phyloP scores from a whole-genome alignment of 306 rosid genomes.

The Casuarina glauca region DNA sequence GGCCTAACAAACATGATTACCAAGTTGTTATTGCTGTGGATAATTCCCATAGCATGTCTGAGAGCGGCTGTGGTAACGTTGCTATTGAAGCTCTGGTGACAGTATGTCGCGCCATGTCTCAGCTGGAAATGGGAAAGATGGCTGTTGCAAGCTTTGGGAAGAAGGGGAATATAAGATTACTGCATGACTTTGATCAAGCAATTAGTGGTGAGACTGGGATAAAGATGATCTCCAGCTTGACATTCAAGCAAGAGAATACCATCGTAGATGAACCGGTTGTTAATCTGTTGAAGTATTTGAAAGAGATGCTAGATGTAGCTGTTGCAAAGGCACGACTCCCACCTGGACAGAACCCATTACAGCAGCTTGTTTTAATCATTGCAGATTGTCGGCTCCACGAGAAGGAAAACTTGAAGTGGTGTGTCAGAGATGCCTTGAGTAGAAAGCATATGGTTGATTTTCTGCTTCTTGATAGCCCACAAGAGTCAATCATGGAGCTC shows the following conservation, averaged over 20 bases:
- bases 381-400: conserved; percentile 80
- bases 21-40: conserved; percentile 91
- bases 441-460: conserved; percentile 83
- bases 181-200: conserved; percentile 84
- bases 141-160: conserved; percentile 93
- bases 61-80: conserved; percentile 65
- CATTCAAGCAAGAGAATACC: conserved; percentile 88
- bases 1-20: conserved; percentile 92
- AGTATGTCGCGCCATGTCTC: conserved; percentile 91
- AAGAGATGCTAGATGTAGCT: conserved; percentile 65
- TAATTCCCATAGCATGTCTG: conserved; percentile 94
- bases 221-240: conserved; percentile 84
- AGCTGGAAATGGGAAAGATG: conserved; percentile 76
- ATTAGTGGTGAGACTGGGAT: conserved; percentile 76
- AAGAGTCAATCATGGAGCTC: conserved; percentile 64
- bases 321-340: conserved; percentile 78
- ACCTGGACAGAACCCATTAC: conserved; percentile 73
- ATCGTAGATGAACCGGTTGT: conserved; percentile 74
- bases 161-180: conserved; percentile 72
- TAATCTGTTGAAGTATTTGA: conserved; percentile 70
- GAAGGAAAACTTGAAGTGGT: conserved; percentile 64
- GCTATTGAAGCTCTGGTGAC: conserved; percentile 87
- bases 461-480: conserved; percentile 70
- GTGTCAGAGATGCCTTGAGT: conserved; percentile 53
- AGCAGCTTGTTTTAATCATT: conserved; percentile 86